Evolutionary conservation across 305 asterid genomes (phyloP).

Genomic region (Rubia occidens): DNA sequence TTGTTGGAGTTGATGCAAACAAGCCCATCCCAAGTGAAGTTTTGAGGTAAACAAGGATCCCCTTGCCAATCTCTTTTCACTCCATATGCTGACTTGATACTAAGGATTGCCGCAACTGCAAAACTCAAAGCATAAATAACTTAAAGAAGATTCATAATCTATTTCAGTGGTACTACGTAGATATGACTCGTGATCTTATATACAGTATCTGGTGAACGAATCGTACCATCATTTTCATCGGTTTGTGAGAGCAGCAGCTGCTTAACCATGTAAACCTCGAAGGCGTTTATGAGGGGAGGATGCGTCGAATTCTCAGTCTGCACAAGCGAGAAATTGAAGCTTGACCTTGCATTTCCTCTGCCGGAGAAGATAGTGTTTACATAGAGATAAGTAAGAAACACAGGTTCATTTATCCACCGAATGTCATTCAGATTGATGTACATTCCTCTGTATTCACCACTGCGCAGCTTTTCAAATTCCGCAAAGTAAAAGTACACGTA

Average conservation of each 20-base stretch:
- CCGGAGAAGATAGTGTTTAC: background rate
- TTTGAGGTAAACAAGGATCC: constrained; percentile 30
- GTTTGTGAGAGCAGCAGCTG: constrained; percentile 14
- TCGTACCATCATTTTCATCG: constrained; percentile 17
- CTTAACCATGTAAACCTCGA: constrained; percentile 16
- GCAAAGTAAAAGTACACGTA: constrained; percentile 22
- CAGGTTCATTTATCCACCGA: background rate
- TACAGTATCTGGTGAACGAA: too few species aligned
- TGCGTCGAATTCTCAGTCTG: constrained; percentile 16
- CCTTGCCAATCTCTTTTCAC: constrained; percentile 33
- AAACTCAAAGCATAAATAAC: background rate
- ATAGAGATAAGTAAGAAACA: background rate
- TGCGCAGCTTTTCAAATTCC: constrained; percentile 15
- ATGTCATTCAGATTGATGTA: constrained; percentile 2
- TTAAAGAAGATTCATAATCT: too few species aligned
- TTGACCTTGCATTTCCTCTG: background rate
- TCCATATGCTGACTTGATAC: constrained; percentile 19
- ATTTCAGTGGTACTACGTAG: too few species aligned
- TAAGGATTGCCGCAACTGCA: constrained; percentile 10
- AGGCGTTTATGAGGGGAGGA: constrained; percentile 27
- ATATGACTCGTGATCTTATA: too few species aligned
- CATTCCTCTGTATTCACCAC: constrained; percentile 17
- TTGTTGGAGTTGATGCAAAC: constrained; percentile 15
- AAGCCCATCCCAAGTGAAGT: constrained; percentile 28
- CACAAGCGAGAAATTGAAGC: background rate